phyloP scores from a whole-genome alignment of 495 filamentous ascomycete species.

The Penicillium flavigenum region DNA sequence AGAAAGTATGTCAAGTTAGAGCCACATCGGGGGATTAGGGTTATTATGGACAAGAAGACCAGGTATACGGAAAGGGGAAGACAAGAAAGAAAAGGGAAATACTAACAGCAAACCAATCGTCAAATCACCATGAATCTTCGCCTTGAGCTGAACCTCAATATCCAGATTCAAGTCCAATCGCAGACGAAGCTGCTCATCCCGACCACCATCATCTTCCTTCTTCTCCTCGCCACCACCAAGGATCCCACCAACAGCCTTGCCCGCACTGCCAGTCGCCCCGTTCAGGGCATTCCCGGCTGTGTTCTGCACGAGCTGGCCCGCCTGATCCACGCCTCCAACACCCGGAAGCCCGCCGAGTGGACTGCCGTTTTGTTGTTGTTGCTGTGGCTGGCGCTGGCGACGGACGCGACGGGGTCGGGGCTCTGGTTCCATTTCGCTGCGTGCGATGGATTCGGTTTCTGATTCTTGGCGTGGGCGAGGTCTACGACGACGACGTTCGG shows the following conservation, averaged over 20 bases:
- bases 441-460: slow-evolving; percentile 38
- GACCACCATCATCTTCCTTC: slow-evolving; percentile 47
- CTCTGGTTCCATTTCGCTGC: slow-evolving; percentile 41
- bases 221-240: slow-evolving; percentile 42
- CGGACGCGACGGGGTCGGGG: slow-evolving; percentile 40
- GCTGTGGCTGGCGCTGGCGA: slow-evolving; percentile 27
- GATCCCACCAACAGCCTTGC: slow-evolving; percentile 56
- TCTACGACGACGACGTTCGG: slow-evolving; percentile 30
- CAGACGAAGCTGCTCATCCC: slow-evolving; percentile 72
- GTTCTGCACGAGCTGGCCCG: slow-evolving; percentile 58
- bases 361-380: slow-evolving; percentile 40
- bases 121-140: slow-evolving; percentile 88
- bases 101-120: slow-evolving; percentile 83
- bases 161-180: slow-evolving; percentile 84
- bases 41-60: slow-evolving; percentile 1
- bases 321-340: slow-evolving; percentile 59
- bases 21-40: not conserved
- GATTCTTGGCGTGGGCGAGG: slow-evolving; percentile 37
- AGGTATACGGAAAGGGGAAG: not conserved
- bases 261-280: slow-evolving; percentile 55
- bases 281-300: slow-evolving; percentile 62
- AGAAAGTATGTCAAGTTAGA: not conserved
- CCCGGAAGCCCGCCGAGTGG: slow-evolving; percentile 53
- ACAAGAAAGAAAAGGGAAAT: slow-evolving; percentile 14
- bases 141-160: slow-evolving; percentile 86